Base-by-base conservation (phyloP, 139 green algal species). In the Dunaliella sp. region DNA sequence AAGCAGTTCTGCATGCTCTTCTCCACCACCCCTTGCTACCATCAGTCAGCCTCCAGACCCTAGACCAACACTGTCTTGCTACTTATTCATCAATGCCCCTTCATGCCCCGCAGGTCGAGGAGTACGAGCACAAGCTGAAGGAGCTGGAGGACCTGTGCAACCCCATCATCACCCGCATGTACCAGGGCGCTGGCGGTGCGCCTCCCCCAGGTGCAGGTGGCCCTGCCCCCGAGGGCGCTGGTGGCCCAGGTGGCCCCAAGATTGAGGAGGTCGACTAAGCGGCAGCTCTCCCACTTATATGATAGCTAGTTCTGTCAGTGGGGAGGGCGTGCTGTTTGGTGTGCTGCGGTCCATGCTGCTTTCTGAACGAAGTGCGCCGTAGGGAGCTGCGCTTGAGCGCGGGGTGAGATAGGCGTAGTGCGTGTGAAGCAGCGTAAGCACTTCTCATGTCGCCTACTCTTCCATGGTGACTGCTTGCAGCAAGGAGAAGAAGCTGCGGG, bases 81-180 rank as follows among this genome's bases (percentile, higher is more conserved):
- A 77, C 30, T 21, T 37, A n/a, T n/a, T n/a, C 24, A 59, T 73
- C 32, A 36, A 84, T 84, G 26, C n/a, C 22, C 73, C 0, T 33
- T 75, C 36, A 37, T 25, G 21, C 86, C 93, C 33, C n/a, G n/a
- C n/a, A n/a, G n/a, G n/a, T n/a, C n/a, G 98, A 99, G 82, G 98
- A 99, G 94, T 97, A 99, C 89, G 95, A 99, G 90, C 89, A 97
- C 93, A 97, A 99, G 93, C 91, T 96, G 74, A 98, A 99, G 95
- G 96, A 99, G 92, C 93, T 99, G 59, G 98, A 99, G 91, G 88
- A 89, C 24, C 72, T 97, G 21, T 98, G 94, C 92, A 97, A 93
- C 86, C 97, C 97, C 76, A 98, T 99, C 92, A 98, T 95, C 88
- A 95, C 86, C 32, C 34, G 59, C 85, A 91, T 97, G 90, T 97